Evolutionary conservation across 2,329 filamentous ascomycete genomes (phyloP).

Genomic region (Xylariaceae sp.): DNA sequence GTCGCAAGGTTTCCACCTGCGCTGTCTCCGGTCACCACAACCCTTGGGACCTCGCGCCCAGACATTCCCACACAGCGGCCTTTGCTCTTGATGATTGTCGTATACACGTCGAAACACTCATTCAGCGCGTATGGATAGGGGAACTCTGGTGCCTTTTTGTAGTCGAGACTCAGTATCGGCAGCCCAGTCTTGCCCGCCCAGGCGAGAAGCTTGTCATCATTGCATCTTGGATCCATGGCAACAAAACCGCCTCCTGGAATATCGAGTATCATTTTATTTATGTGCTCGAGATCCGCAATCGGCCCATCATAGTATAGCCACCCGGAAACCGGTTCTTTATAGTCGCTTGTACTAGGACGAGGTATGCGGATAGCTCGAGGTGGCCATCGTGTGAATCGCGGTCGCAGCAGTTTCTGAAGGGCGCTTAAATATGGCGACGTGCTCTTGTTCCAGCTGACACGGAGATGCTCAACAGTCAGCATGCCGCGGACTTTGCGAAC

Average conservation of each 20-base stretch:
- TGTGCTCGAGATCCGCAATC: slow-evolving; percentile 66
- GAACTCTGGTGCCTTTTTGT: slow-evolving; percentile 78
- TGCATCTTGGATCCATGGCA: slow-evolving; percentile 90
- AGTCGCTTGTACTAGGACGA: slow-evolving; percentile 71
- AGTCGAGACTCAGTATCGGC: slow-evolving; percentile 88
- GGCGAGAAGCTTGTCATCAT: slow-evolving; percentile 87
- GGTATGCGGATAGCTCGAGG: slow-evolving; percentile 81
- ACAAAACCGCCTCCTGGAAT: slow-evolving; percentile 94
- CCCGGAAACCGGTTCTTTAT: slow-evolving; percentile 73
- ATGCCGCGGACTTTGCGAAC: slow-evolving; percentile 83
- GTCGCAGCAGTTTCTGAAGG: slow-evolving; percentile 66
- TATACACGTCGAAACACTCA: slow-evolving; percentile 82
- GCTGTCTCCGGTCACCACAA: slow-evolving; percentile 74
- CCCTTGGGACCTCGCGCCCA: slow-evolving; percentile 57
- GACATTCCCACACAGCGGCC: slow-evolving; percentile 72
- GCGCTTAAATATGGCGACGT: slow-evolving; percentile 79
- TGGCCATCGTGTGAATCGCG: slow-evolving; percentile 72
- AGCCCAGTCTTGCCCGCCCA: slow-evolving; percentile 87
- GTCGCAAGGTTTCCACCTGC: slow-evolving; percentile 78
- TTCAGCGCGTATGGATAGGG: slow-evolving; percentile 83
- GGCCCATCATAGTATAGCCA: slow-evolving; percentile 96
- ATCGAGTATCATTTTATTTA: slow-evolving; percentile 77
- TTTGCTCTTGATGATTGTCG: slow-evolving; percentile 63
- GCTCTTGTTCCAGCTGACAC: slow-evolving; percentile 93
- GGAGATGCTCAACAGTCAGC: slow-evolving; percentile 83